phyloP scores from a whole-genome alignment of 768 basidiomycete species.

The Lactifluus echinatus region DNA sequence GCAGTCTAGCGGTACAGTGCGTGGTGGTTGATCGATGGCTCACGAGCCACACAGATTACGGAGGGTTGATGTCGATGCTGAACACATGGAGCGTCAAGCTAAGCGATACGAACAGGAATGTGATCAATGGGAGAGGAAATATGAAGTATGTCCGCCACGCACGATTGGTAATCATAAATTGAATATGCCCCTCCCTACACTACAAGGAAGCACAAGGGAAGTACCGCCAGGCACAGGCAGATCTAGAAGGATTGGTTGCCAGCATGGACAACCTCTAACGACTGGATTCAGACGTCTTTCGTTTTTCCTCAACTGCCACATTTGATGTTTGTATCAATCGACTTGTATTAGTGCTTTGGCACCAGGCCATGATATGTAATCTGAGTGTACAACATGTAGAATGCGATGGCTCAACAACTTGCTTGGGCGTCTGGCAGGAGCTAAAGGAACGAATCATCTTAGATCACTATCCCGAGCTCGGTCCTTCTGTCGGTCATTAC shows the following conservation, averaged over 20 bases:
- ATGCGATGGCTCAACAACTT: background rate
- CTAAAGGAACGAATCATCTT: background rate
- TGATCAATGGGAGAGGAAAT: slow-evolving; percentile 12
- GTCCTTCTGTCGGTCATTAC: no score
- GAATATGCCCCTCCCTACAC: background rate
- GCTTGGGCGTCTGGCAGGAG: background rate
- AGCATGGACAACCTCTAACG: slow-evolving; percentile 17
- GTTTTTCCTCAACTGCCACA: background rate
- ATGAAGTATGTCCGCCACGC: background rate
- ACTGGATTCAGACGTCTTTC: background rate
- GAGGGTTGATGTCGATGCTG: slow-evolving; percentile 6
- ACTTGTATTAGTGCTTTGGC: background rate
- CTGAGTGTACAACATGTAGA: background rate
- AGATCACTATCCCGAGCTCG: no score
- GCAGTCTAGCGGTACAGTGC: background rate
- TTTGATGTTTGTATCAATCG: slow-evolving; percentile 1
- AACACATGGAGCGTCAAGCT: slow-evolving; percentile 9
- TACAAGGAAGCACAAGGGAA: slow-evolving; percentile 9
- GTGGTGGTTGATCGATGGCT: background rate
- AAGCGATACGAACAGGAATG: slow-evolving; percentile 11
- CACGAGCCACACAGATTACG: slow-evolving; percentile 2
- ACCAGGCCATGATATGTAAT: background rate
- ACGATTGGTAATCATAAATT: background rate
- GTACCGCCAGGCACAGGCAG: slow-evolving; percentile 11
- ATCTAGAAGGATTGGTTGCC: slow-evolving; percentile 10